Evolutionary conservation across 208 protist species (phyloP).

Genomic region (Trypanosoma rangeli): DNA sequence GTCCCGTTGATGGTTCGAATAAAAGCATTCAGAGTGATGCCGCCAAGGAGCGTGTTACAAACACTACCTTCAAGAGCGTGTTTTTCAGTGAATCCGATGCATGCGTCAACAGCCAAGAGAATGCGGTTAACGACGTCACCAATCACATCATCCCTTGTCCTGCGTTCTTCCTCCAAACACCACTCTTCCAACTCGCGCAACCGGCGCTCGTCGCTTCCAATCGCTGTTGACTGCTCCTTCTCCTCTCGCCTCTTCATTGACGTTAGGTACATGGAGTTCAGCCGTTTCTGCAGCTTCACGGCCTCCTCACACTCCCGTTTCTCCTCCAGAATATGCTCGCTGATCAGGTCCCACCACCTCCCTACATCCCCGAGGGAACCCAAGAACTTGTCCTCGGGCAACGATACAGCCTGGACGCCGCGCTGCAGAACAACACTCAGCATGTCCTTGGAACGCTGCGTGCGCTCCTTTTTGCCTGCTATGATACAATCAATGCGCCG

Average conservation of each 20-base stretch:
- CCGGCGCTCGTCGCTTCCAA: slow-evolving; percentile 56
- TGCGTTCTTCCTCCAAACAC: slow-evolving; percentile 23
- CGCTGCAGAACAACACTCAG: slow-evolving; percentile 33
- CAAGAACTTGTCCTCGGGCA: slow-evolving; percentile 55
- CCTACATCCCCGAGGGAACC: slow-evolving; percentile 47
- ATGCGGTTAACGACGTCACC: slow-evolving; percentile 35
- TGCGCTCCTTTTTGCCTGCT: slow-evolving; percentile 15
- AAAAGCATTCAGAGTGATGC: slow-evolving; percentile 34
- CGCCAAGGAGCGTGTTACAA: slow-evolving; percentile 33
- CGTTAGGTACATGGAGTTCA: slow-evolving; percentile 49
- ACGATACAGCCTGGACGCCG: slow-evolving; percentile 28
- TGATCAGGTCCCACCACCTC: slow-evolving; percentile 74
- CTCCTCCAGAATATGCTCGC: slow-evolving; percentile 61
- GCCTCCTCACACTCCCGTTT: slow-evolving; percentile 55
- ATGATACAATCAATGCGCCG: slow-evolving; percentile 60
- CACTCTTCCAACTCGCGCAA: slow-evolving; percentile 41
- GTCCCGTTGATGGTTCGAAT: slow-evolving; percentile 18
- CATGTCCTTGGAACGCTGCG: slow-evolving; percentile 15
- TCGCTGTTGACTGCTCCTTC: slow-evolving; percentile 40
- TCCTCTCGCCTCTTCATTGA: slow-evolving; percentile 44
- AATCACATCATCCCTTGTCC: slow-evolving; percentile 28
- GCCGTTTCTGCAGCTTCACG: slow-evolving; percentile 28
- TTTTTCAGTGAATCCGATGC: slow-evolving; percentile 40
- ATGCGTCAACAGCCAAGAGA: slow-evolving; percentile 27
- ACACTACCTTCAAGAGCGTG: slow-evolving; percentile 31